A percentile compares a stretch with the other conserved stretches of the same genome.
These are phyloP conservation scores for Kwoniella dendrophila DNA, from an alignment of 768 basidiomycete genomes.

Conservation along the genomic window DNA sequence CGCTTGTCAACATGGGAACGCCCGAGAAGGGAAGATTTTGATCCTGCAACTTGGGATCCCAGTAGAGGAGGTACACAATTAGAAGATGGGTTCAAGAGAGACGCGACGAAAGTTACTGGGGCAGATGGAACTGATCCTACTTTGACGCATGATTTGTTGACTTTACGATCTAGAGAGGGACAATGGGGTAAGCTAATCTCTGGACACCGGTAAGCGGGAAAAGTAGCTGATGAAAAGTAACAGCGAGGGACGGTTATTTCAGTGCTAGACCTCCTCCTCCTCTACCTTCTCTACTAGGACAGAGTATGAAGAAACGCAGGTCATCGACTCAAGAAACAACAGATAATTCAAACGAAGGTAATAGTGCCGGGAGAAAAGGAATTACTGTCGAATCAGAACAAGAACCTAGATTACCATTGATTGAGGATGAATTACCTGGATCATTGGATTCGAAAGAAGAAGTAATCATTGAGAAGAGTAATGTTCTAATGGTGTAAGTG, in stretches of 20 bases:
- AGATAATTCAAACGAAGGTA: too few relatives aligned
- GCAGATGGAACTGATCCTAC: slow-evolving; percentile 42
- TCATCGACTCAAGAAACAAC: background rate
- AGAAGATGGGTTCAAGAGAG: slow-evolving; percentile 30
- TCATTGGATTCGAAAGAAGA: slow-evolving; percentile 32
- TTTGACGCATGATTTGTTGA: slow-evolving; percentile 42
- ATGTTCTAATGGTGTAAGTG: slow-evolving; percentile 83
- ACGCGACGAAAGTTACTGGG: slow-evolving; percentile 33
- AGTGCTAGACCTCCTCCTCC: slow-evolving; percentile 25
- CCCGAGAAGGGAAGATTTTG: background rate
- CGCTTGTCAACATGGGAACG: slow-evolving; percentile 11
- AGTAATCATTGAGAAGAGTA: slow-evolving; percentile 79
- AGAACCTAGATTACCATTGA: slow-evolving; percentile 10
- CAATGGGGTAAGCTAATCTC: slow-evolving; percentile 39
- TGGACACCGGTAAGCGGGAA: too few relatives aligned
- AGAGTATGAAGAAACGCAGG: slow-evolving; percentile 25
- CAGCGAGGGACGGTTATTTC: slow-evolving; percentile 47
- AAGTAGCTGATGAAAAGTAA: too few relatives aligned
- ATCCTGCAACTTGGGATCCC: slow-evolving; percentile 25
- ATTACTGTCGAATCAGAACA: slow-evolving; percentile 11
- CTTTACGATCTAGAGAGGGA: slow-evolving; percentile 34
- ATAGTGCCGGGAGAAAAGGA: slow-evolving; percentile 7
- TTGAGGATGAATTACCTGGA: slow-evolving; percentile 9
- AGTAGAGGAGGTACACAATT: slow-evolving; percentile 30
- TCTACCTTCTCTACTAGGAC: slow-evolving; percentile 23